phyloP scores from a whole-genome alignment of 805 yeast genomes.

The Maudiozyma pseudohumilis region DNA sequence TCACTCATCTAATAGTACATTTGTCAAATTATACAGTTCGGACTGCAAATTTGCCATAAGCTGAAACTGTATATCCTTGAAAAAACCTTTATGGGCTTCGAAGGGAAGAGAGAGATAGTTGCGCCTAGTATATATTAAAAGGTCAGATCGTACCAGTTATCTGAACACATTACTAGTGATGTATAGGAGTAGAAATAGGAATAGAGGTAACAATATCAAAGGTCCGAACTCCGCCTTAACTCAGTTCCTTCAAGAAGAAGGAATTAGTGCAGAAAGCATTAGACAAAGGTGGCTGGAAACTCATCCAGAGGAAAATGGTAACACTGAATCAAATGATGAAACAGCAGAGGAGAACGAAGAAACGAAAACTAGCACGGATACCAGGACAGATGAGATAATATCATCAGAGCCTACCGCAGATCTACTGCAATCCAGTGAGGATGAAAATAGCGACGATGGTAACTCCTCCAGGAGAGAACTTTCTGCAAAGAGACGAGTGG shows the following conservation, averaged over 20 bases:
- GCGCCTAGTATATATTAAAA: too few relatives aligned
- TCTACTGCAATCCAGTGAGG: not conserved
- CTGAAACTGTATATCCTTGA: too few relatives aligned
- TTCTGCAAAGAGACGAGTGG: constrained; percentile 12
- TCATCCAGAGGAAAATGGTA: constrained; percentile 16
- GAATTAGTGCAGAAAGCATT: constrained; percentile 75
- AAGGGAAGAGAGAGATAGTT: too few relatives aligned
- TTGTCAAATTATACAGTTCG: too few relatives aligned
- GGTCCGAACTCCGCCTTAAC: constrained; percentile 82
- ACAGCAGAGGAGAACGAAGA: not conserved
- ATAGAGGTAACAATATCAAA: constrained; percentile 23
- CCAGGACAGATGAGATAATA: not conserved
- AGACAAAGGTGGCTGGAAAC: constrained; percentile 37
- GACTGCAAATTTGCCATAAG: too few relatives aligned
- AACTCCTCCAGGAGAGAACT: not conserved
- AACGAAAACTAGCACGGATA: not conserved
- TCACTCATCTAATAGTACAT: too few relatives aligned
- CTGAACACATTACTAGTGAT: constrained; percentile 7
- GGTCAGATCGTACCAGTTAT: too few relatives aligned
- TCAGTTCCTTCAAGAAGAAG: constrained; percentile 78
- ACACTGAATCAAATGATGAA: constrained; percentile 11
- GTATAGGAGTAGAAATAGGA: constrained; percentile 23
- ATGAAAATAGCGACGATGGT: constrained; percentile 5
- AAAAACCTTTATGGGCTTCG: too few relatives aligned
- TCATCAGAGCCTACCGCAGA: not conserved